Percentiles rank a stretch among this genome's conserved stretches.
These are phyloP conservation scores for Myrica gale DNA, from an alignment of 306 rosid genomes.

Conservation along the genomic window DNA sequence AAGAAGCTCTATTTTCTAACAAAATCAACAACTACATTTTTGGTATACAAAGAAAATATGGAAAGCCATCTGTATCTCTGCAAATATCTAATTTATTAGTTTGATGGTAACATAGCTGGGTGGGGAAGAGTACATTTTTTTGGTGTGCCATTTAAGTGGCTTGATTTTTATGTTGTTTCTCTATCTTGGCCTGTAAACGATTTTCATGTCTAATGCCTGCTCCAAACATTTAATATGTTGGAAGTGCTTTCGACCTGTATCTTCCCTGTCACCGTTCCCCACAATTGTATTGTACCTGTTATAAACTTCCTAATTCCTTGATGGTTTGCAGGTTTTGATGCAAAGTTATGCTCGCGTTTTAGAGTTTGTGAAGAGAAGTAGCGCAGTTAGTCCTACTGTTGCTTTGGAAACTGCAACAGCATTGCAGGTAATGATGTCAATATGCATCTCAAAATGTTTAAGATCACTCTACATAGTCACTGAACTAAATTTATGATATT, in stretches of 20 bases:
- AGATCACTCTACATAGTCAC: neutral
- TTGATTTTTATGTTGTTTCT: constrained; percentile 3
- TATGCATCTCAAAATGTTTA: constrained; percentile 4
- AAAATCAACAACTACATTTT: neutral
- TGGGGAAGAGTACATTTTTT: neutral
- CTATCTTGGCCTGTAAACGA: neutral
- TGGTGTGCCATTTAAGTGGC: neutral
- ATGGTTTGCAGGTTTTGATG: constrained; percentile 60
- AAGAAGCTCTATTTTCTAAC: neutral
- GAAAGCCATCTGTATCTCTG: neutral
- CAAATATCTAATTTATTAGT: neutral
- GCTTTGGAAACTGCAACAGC: constrained; percentile 92
- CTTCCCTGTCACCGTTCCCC: neutral
- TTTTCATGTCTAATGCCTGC: neutral
- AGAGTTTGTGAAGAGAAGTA: constrained; percentile 85
- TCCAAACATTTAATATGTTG: neutral
- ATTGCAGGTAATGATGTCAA: constrained; percentile 69
- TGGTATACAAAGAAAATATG: neutral
- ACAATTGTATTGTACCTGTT: neutral
- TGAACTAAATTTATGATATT: constrained; percentile 18
- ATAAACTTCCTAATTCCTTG: constrained; percentile 18
- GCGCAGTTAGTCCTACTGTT: constrained; percentile 91
- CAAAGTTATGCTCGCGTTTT: constrained; percentile 78
- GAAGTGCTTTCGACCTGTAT: neutral
- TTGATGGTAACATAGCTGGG: neutral